phyloP scores from a whole-genome alignment of 1,139 yeast genomes.

The Protomyces gravidus region DNA sequence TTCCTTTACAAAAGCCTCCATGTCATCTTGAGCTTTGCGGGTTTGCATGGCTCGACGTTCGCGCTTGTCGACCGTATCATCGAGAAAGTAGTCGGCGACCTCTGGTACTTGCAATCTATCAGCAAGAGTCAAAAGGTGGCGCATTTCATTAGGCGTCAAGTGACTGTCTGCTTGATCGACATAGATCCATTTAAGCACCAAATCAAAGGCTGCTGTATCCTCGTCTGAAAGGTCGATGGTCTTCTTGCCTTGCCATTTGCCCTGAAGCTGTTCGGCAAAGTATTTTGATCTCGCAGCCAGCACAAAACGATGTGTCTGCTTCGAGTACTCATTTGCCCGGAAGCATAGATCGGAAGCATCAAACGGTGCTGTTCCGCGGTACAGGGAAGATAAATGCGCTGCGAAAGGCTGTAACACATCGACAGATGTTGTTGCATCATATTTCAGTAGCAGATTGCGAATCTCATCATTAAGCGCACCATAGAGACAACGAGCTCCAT shows the following conservation, averaged over 20 bases:
- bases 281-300: slow-evolving; percentile 42
- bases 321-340: slow-evolving; percentile 5
- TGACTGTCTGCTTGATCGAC: slow-evolving; percentile 45
- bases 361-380: slow-evolving; percentile 36
- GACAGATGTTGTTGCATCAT: slow-evolving; percentile 63
- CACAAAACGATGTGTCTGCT: slow-evolving; percentile 43
- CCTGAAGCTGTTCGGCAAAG: slow-evolving; percentile 36
- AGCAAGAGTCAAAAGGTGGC: slow-evolving; percentile 43
- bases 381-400: slow-evolving; percentile 56
- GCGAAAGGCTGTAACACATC: slow-evolving; percentile 73
- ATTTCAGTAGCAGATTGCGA: slow-evolving; percentile 54
- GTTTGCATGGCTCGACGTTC: slow-evolving; percentile 17
- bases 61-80: slow-evolving; percentile 8
- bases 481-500: slow-evolving; percentile 73
- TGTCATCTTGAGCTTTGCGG: slow-evolving; percentile 36
- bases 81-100: slow-evolving; percentile 39
- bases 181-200: slow-evolving; percentile 53
- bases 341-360: slow-evolving; percentile 11
- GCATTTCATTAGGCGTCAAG: slow-evolving; percentile 39
- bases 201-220: slow-evolving; percentile 41
- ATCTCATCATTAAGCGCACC: slow-evolving; percentile 71
- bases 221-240: slow-evolving; percentile 34
- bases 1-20: slow-evolving; percentile 42
- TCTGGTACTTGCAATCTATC: slow-evolving; percentile 43
- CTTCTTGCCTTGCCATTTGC: slow-evolving; percentile 35